phyloP scores from a whole-genome alignment of 2,329 filamentous ascomycete species.

The Stagonosporopsis cucurbitacearum region DNA sequence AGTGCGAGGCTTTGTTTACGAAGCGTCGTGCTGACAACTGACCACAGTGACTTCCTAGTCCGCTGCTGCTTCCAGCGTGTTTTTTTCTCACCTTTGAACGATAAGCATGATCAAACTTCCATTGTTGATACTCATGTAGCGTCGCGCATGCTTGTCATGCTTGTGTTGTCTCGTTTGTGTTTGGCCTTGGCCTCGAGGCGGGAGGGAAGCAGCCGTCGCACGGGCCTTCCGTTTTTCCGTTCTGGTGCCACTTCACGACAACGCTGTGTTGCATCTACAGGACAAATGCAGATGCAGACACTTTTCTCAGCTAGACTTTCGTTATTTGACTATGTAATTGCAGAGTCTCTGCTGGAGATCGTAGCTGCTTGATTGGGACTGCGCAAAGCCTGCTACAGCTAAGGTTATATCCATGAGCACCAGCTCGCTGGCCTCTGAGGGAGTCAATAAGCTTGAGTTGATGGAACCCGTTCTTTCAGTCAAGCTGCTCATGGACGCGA shows the following conservation, averaged over 20 bases:
- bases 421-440: no score
- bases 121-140: background rate
- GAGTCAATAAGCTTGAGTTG: background rate
- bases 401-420: background rate
- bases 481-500: no score
- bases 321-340: no score
- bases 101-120: background rate
- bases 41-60: background rate
- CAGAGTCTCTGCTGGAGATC: background rate
- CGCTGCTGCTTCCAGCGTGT: background rate
- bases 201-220: background rate
- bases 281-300: background rate
- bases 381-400: no score
- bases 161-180: slow-evolving; percentile 17
- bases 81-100: background rate
- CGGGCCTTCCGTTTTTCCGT: background rate
- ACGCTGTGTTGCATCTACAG: background rate
- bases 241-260: background rate
- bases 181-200: slow-evolving; percentile 8
- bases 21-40: background rate
- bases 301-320: background rate
- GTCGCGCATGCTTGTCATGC: slow-evolving; percentile 19
- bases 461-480: no score
- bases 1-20: background rate
- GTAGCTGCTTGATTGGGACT: no score